These are phyloP conservation scores for Ogataea hybrid DNA, from an alignment of 1,139 yeast genomes.

Conservation along the genomic window DNA sequence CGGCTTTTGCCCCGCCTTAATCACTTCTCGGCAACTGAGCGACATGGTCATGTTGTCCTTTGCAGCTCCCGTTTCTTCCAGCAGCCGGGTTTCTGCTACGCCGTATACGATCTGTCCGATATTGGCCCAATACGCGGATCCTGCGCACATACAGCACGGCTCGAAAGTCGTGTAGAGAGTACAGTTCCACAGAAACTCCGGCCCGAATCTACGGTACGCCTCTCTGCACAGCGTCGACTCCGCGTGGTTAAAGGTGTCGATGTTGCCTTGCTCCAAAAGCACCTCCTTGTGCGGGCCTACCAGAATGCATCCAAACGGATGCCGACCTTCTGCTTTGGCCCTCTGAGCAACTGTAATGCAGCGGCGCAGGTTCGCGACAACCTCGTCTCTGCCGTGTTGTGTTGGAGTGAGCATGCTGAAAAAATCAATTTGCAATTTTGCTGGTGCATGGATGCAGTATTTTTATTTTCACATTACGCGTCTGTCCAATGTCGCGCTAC, in stretches of 20 bases:
- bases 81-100: slow-evolving; percentile 18
- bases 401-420: not conserved
- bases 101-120: slow-evolving; percentile 30
- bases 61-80: slow-evolving; percentile 25
- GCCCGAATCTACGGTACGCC: slow-evolving; percentile 22
- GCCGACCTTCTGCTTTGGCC: slow-evolving; percentile 24
- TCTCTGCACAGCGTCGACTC: slow-evolving; percentile 25
- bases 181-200: slow-evolving; percentile 27
- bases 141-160: slow-evolving; percentile 32
- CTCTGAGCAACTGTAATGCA: slow-evolving; percentile 20
- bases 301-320: slow-evolving; percentile 29
- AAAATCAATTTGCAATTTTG: not conserved
- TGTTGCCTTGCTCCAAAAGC: slow-evolving; percentile 26
- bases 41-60: slow-evolving; percentile 28
- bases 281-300: slow-evolving; percentile 26
- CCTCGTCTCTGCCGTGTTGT: slow-evolving; percentile 5
- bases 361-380: slow-evolving; percentile 12
- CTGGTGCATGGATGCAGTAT: slow-evolving; percentile 6
- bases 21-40: slow-evolving; percentile 22
- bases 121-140: slow-evolving; percentile 30
- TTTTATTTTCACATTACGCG: slow-evolving; percentile 4
- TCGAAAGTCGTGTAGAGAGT: slow-evolving; percentile 30
- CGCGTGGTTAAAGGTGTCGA: slow-evolving; percentile 30
- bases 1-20: slow-evolving; percentile 26
- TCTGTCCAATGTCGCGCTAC: not conserved